Percentiles rank a stretch among this genome's conserved stretches.
Evolutionary conservation across 805 yeast genomes (phyloP).

Genomic region (Komagataella populi): DNA sequence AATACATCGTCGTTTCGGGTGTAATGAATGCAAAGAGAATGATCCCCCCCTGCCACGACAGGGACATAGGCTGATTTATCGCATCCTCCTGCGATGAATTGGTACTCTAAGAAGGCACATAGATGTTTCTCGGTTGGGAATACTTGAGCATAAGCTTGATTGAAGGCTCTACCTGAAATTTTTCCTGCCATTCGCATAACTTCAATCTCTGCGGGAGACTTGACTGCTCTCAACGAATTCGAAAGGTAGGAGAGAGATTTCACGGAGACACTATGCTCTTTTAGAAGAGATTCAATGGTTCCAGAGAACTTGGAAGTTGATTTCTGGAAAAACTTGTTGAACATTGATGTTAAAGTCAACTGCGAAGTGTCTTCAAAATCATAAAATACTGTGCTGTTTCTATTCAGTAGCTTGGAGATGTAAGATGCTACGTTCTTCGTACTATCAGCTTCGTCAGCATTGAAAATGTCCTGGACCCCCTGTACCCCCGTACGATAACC

Average conservation of each 20-base stretch:
- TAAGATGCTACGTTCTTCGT: conserved; percentile 28
- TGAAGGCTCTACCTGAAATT: conserved; percentile 73
- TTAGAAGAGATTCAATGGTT: conserved; percentile 11
- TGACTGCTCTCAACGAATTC: conserved; percentile 46
- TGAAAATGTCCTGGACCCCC: conserved; percentile 73
- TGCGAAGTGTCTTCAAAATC: conserved; percentile 22
- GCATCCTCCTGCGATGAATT: conserved; percentile 79
- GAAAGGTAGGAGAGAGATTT: conserved; percentile 28
- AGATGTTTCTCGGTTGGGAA: conserved; percentile 66
- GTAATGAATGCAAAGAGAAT: conserved; percentile 86
- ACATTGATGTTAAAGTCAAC: conserved; percentile 9
- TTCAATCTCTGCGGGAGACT: conserved; percentile 62
- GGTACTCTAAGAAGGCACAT: conserved; percentile 68
- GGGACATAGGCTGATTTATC: conserved; percentile 86
- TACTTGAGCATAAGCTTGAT: conserved; percentile 59
- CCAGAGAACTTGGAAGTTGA: conserved; percentile 2
- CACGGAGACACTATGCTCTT: conserved; percentile 21
- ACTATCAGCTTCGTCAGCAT: conserved; percentile 65
- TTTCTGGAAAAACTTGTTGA: conserved; percentile 4
- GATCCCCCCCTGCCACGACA: conserved; percentile 89
- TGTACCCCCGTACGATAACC: conserved; percentile 82
- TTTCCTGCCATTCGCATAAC: conserved; percentile 76
- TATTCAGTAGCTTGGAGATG: conserved; percentile 30
- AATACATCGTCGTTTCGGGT: conserved; percentile 82
- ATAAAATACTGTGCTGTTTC: conserved; percentile 39